Conservation (phyloP, 139 green algal species). For the Tetradesmus lagerheimii region DNA sequence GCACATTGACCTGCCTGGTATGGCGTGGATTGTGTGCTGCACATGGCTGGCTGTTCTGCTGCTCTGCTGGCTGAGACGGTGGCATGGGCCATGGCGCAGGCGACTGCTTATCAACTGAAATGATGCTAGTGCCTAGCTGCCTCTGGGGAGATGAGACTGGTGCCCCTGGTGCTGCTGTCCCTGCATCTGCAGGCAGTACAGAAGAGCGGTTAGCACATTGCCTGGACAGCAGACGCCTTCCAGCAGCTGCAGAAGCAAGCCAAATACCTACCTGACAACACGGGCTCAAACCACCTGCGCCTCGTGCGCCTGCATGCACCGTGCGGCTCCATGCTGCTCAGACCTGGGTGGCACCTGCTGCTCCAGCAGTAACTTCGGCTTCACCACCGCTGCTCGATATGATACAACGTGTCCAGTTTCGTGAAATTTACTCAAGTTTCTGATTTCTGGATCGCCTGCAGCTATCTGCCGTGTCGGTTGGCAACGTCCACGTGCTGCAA, state of each 20-base stretch:
- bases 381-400: no score
- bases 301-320: not conserved
- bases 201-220: not conserved
- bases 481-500: not conserved
- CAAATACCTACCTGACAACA: not conserved
- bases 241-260: not conserved
- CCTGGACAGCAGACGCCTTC: not conserved
- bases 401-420: no score
- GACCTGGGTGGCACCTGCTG: not conserved
- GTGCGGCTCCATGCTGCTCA: not conserved
- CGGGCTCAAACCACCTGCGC: constrained; percentile 1
- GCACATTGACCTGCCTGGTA: not conserved
- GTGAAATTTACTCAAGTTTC: no score
- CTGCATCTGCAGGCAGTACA: constrained; percentile 6
- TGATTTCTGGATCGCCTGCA: not conserved
- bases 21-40: not conserved
- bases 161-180: not conserved
- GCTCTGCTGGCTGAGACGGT: not conserved
- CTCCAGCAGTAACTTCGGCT: not conserved
- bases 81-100: not conserved
- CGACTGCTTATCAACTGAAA: not conserved
- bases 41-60: not conserved
- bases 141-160: not conserved
- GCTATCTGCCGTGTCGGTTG: not conserved
- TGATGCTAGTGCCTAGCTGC: not conserved